A percentile compares a stretch with the other conserved stretches of the same genome.
Conservation (phyloP, 2,329 filamentous ascomycete genomes). For the Aspergillus ustus region DNA sequence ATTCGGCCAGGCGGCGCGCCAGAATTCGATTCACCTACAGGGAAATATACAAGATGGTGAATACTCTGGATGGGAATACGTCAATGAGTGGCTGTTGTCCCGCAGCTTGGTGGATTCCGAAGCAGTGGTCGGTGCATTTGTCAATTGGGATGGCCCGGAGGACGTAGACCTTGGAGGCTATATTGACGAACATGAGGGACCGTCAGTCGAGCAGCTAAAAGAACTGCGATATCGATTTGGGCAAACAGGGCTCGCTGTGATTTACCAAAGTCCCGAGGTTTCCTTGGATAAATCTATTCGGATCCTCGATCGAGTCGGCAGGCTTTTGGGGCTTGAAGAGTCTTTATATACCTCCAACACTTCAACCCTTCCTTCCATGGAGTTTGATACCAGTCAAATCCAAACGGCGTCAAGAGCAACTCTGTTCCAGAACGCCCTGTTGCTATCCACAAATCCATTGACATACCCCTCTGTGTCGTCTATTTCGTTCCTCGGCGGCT, state of each 20-base stretch:
- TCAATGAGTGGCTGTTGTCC: slow-evolving; percentile 64
- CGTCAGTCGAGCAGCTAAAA: slow-evolving; percentile 49
- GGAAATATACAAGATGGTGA: slow-evolving; percentile 26
- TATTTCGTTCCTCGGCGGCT: slow-evolving; percentile 45
- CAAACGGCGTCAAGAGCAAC: slow-evolving; percentile 45
- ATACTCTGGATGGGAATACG: slow-evolving; percentile 58
- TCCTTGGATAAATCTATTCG: slow-evolving; percentile 54
- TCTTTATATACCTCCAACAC: slow-evolving; percentile 38
- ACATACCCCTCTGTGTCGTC: slow-evolving; percentile 46
- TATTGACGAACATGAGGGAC: slow-evolving; percentile 45
- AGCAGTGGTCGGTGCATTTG: slow-evolving; percentile 55
- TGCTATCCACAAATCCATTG: slow-evolving; percentile 45
- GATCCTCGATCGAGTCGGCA: slow-evolving; percentile 56
- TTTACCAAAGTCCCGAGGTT: slow-evolving; percentile 58
- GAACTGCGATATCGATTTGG: slow-evolving; percentile 56
- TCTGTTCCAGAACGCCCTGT: slow-evolving; percentile 48
- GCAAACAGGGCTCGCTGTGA: slow-evolving; percentile 62
- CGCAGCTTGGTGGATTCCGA: slow-evolving; percentile 57
- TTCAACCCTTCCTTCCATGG: slow-evolving; percentile 34
- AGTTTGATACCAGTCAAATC: slow-evolving; percentile 37
- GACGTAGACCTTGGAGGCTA: slow-evolving; percentile 64
- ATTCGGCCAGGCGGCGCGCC: slow-evolving; percentile 40
- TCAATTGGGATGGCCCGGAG: slow-evolving; percentile 63
- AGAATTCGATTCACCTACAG: slow-evolving; percentile 34
- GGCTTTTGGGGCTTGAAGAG: slow-evolving; percentile 55